A percentile compares a stretch with the other conserved stretches of the same genome.
phyloP scores from a whole-genome alignment of 305 asterid genomes.

The Solanum hybrid region DNA sequence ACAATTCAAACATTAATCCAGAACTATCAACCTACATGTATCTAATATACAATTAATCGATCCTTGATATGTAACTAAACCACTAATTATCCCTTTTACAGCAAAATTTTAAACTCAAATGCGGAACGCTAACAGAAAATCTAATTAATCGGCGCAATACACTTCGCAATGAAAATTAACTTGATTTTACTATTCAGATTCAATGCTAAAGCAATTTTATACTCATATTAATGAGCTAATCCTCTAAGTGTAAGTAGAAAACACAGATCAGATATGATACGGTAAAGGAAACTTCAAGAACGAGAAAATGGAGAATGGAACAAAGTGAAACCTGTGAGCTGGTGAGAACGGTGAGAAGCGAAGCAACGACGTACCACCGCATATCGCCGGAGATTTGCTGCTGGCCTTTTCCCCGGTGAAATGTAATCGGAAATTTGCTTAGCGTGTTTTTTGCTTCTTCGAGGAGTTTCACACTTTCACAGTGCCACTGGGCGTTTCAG shows the following conservation, averaged over 20 bases:
- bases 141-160: not conserved
- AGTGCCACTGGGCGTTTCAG: not conserved
- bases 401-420: slow-evolving; percentile 4
- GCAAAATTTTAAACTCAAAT: not conserved
- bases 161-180: not conserved
- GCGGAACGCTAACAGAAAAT: not conserved
- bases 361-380: slow-evolving; percentile 95
- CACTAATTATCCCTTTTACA: not conserved
- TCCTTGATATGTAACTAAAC: not conserved
- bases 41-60: not conserved
- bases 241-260: not conserved
- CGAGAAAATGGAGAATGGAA: not conserved
- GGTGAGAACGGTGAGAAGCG: slow-evolving; percentile 73
- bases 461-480: not conserved
- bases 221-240: not conserved
- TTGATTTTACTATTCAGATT: not conserved
- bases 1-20: slow-evolving; percentile 8
- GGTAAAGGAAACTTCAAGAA: not conserved
- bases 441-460: not conserved
- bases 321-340: slow-evolving; percentile 69
- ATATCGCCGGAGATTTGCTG: slow-evolving; percentile 23
- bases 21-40: not conserved
- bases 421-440: slow-evolving; percentile 1
- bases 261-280: not conserved
- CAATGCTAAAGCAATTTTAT: not conserved